Percentiles rank a stretch among this genome's conserved stretches.
phyloP scores from a whole-genome alignment of 768 basidiomycete species.

The Grammothele lineata region DNA sequence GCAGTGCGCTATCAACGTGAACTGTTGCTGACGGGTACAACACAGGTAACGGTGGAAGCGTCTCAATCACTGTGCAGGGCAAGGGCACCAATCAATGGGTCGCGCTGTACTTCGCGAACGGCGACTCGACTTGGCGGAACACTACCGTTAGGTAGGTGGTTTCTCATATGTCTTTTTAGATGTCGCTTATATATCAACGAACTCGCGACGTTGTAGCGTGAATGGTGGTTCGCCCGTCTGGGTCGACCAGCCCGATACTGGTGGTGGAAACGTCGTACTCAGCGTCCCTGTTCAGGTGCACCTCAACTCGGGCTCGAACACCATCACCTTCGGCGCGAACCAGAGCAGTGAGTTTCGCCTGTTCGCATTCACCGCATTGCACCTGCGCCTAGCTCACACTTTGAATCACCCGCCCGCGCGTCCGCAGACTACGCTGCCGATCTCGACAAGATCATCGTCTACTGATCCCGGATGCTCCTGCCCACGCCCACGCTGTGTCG shows the following conservation, averaged over 20 bases:
- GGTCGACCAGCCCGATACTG: slow-evolving; percentile 56
- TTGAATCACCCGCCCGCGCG: not conserved
- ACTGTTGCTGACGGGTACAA: not conserved
- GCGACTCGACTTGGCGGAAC: slow-evolving; percentile 55
- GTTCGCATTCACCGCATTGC: too few relatives aligned
- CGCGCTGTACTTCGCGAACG: slow-evolving; percentile 57
- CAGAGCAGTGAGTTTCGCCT: slow-evolving; percentile 42
- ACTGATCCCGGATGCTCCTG: slow-evolving; percentile 22
- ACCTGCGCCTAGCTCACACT: not conserved
- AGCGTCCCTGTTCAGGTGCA: slow-evolving; percentile 53
- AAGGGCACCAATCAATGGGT: slow-evolving; percentile 54
- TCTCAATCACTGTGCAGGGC: slow-evolving; percentile 55
- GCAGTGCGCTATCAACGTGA: too few relatives aligned
- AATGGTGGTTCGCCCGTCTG: slow-evolving; percentile 51
- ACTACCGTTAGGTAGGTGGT: slow-evolving; percentile 49
- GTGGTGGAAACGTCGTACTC: slow-evolving; percentile 47
- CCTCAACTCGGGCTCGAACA: slow-evolving; percentile 46
- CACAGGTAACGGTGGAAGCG: slow-evolving; percentile 51
- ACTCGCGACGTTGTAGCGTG: slow-evolving; percentile 33
- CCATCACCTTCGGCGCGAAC: slow-evolving; percentile 44
- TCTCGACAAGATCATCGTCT: slow-evolving; percentile 59
- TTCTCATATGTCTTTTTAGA: not conserved
- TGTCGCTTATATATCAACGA: too few relatives aligned
- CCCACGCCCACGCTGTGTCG: too few relatives aligned
- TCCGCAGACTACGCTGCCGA: slow-evolving; percentile 51